These are phyloP conservation scores for Plectosphaerella plurivora DNA, from an alignment of 2,329 filamentous ascomycete species.

Conservation along the genomic window DNA sequence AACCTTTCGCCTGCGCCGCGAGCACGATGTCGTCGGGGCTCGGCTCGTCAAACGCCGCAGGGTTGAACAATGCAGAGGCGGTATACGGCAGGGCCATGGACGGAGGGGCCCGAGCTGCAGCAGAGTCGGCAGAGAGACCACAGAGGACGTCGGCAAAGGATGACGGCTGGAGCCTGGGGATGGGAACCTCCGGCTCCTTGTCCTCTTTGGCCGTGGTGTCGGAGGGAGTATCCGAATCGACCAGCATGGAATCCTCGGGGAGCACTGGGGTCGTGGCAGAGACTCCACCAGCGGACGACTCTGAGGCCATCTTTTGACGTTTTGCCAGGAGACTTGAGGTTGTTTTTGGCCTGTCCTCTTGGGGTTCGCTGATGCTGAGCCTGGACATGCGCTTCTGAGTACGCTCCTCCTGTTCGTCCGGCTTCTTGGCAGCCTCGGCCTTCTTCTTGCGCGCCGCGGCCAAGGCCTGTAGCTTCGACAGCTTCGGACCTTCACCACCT, in stretches of 20 bases:
- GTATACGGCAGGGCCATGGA: slow-evolving; percentile 44
- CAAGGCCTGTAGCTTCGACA: slow-evolving; percentile 87
- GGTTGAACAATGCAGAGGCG: slow-evolving; percentile 41
- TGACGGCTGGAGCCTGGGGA: slow-evolving; percentile 33
- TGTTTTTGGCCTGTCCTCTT: slow-evolving; percentile 11
- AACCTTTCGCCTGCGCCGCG: slow-evolving; percentile 86
- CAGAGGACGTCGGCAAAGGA: slow-evolving; percentile 53
- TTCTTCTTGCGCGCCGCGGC: slow-evolving; percentile 85
- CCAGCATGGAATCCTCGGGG: too few species aligned
- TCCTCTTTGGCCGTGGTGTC: too few species aligned
- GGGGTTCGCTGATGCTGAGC: slow-evolving; percentile 13
- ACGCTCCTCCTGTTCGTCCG: slow-evolving; percentile 17
- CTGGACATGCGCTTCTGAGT: slow-evolving; percentile 23
- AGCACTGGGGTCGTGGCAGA: too few species aligned
- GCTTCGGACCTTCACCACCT: slow-evolving; percentile 64
- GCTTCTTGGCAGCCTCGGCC: slow-evolving; percentile 54
- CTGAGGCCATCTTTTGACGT: slow-evolving; percentile 12
- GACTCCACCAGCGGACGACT: background rate
- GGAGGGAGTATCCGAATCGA: too few species aligned
- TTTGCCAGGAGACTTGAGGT: slow-evolving; percentile 13
- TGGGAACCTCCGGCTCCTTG: too few species aligned
- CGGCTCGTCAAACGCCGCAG: slow-evolving; percentile 71
- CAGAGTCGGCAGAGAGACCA: slow-evolving; percentile 25
- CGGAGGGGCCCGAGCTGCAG: slow-evolving; percentile 13
- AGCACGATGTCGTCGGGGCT: slow-evolving; percentile 90